Conservation (phyloP, 2,329 filamentous ascomycete species). For the Orbilia quercus region DNA sequence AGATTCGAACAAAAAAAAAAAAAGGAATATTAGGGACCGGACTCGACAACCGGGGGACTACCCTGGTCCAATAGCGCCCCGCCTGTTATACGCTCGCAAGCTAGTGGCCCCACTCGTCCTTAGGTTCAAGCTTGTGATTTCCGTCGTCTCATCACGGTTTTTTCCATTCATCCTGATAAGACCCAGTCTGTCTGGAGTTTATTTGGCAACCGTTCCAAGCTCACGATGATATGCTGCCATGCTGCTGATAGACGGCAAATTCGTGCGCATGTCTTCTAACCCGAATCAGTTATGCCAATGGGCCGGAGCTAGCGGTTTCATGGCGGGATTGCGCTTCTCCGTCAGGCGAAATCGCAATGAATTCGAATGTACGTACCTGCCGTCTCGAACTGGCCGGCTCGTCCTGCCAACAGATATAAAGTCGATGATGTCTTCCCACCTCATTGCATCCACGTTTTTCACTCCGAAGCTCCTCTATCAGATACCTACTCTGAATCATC, state of each 20-base stretch:
- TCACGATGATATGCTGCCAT: constrained; percentile 51
- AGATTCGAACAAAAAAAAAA: background rate
- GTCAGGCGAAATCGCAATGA: constrained; percentile 24
- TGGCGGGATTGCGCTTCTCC: constrained; percentile 43
- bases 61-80: constrained; percentile 53
- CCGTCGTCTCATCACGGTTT: constrained; percentile 53
- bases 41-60: constrained; percentile 29
- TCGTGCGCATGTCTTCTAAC: constrained; percentile 38
- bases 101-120: constrained; percentile 52
- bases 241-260: constrained; percentile 55
- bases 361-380: constrained; percentile 34
- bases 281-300: constrained; percentile 30
- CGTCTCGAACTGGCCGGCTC: constrained; percentile 34
- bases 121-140: constrained; percentile 56
- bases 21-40: constrained; percentile 46
- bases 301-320: constrained; percentile 54
- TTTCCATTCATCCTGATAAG: constrained; percentile 57
- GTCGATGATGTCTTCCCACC: constrained; percentile 51
- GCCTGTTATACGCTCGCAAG: constrained; percentile 49
- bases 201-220: constrained; percentile 51
- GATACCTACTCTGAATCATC: constrained; percentile 1
- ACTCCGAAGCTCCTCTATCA: constrained; percentile 9
- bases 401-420: constrained; percentile 48
- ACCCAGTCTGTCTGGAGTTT: constrained; percentile 46
- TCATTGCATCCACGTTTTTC: constrained; percentile 27